Conservation (phyloP, 345 rosid genomes). For the Diplotaxis tenuifolia region DNA sequence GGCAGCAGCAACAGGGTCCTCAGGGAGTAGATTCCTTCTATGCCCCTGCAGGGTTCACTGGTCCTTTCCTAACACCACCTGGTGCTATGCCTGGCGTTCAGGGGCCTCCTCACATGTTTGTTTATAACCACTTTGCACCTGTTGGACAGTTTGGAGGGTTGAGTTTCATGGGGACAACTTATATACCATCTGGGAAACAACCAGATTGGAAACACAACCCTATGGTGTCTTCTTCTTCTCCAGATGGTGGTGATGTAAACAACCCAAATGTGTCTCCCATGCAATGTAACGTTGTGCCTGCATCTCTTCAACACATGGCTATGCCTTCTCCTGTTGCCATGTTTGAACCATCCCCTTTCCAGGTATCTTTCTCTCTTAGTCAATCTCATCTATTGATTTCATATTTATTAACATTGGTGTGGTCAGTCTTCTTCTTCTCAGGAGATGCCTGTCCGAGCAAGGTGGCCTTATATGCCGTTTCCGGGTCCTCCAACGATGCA, state of each 20-base stretch:
- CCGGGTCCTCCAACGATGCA: conserved; percentile 54
- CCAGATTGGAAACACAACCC: conserved; percentile 95
- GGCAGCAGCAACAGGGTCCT: conserved; percentile 83
- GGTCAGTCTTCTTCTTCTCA: conserved; percentile 68
- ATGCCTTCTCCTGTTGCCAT: conserved; percentile 77
- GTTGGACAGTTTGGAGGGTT: conserved; percentile 96
- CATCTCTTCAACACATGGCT: conserved; percentile 82
- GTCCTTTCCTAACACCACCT: conserved; percentile 85
- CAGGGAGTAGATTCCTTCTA: conserved; percentile 91
- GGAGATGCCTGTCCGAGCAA: conserved; percentile 71
- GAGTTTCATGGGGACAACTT: conserved; percentile 94
- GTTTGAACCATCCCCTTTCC: conserved; percentile 95
- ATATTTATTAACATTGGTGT: conserved; percentile 5
- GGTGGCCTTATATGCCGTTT: conserved; percentile 75
- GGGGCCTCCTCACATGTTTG: conserved; percentile 94
- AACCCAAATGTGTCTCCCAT: conserved; percentile 53
- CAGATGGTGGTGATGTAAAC: conserved; percentile 57
- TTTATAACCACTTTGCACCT: conserved; percentile 97
- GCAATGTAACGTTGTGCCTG: conserved; percentile 65
- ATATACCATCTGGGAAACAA: conserved; percentile 87
- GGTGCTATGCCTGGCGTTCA: conserved; percentile 88
- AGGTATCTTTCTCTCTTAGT: conserved; percentile 45
- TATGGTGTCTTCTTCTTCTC: conserved; percentile 51
- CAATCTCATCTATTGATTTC: conserved; percentile 4
- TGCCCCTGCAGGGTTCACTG: conserved; percentile 79